Percentiles rank a stretch among this genome's conserved stretches.
Evolutionary conservation across 257 asterid genomes (phyloP).

Genomic region (Primulina tabacum): DNA sequence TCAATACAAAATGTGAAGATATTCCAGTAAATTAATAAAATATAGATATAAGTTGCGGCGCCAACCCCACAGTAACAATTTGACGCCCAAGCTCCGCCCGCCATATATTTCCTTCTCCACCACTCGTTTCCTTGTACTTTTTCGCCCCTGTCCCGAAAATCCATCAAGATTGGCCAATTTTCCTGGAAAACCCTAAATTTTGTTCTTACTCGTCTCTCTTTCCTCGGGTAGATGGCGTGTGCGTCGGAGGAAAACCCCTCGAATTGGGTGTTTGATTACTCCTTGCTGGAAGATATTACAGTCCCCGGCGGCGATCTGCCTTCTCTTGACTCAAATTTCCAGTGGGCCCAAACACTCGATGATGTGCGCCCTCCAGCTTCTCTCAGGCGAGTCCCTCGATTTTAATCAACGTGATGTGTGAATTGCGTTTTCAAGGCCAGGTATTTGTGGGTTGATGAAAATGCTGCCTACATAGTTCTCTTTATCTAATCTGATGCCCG

Average conservation of each 20-base stretch:
- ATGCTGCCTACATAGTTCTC: background rate
- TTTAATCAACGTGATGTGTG: background rate
- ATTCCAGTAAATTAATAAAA: too few relatives aligned
- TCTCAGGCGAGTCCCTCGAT: constrained; percentile 31
- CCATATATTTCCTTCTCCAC: background rate
- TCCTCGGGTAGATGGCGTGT: constrained; percentile 31
- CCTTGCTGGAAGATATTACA: constrained; percentile 41
- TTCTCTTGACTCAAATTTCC: constrained; percentile 31
- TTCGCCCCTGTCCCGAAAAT: background rate
- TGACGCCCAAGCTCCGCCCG: background rate
- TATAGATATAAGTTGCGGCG: too few relatives aligned
- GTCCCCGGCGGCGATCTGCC: constrained; percentile 32
- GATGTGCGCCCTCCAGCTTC: constrained; percentile 27
- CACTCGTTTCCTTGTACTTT: background rate
- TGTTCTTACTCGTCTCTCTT: background rate
- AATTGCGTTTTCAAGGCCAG: background rate
- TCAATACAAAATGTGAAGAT: too few relatives aligned
- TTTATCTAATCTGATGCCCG: background rate
- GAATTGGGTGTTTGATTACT: constrained; percentile 46
- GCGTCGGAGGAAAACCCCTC: constrained; percentile 31
- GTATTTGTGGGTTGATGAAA: background rate
- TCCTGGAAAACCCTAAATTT: background rate
- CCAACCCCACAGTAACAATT: background rate
- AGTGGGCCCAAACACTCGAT: constrained; percentile 32
- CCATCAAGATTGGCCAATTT: background rate